Evolutionary conservation across 345 rosid species (phyloP).

Genomic region (Barbarea vulgaris): DNA sequence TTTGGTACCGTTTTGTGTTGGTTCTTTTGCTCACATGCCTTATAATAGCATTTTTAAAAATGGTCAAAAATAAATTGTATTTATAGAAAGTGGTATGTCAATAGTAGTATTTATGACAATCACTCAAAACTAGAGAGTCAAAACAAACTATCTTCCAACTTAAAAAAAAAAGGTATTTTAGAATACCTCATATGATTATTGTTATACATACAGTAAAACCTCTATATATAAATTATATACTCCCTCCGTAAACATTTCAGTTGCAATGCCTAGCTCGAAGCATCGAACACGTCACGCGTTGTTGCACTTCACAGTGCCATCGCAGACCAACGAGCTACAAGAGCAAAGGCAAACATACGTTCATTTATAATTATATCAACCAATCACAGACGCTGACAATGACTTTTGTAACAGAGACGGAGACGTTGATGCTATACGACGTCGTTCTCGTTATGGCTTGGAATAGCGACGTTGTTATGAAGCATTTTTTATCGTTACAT

Average conservation of each 20-base stretch:
- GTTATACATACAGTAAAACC: not conserved
- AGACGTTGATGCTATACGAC: too few species aligned
- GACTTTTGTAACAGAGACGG: not conserved
- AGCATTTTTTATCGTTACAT: too few species aligned
- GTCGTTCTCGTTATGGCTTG: too few species aligned
- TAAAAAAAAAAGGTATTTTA: not conserved
- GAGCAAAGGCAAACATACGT: not conserved
- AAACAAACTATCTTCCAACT: too few species aligned
- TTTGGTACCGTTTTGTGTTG: too few species aligned
- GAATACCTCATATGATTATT: not conserved
- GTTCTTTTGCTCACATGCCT: too few species aligned
- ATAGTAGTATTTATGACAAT: too few species aligned
- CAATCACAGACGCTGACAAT: not conserved
- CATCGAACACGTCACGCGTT: not conserved
- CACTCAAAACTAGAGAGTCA: too few species aligned
- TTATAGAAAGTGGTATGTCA: too few species aligned
- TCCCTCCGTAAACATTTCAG: not conserved
- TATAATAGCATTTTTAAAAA: too few species aligned
- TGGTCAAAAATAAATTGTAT: too few species aligned
- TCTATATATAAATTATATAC: not conserved
- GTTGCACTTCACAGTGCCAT: not conserved
- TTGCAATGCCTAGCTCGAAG: not conserved
- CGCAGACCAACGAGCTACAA: slow-evolving; percentile 1
- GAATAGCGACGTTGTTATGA: too few species aligned
- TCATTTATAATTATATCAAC: not conserved